These are phyloP conservation scores for Heracleum sosnowskyi DNA, from an alignment of 129 eudicot species.

Conservation along the genomic window DNA sequence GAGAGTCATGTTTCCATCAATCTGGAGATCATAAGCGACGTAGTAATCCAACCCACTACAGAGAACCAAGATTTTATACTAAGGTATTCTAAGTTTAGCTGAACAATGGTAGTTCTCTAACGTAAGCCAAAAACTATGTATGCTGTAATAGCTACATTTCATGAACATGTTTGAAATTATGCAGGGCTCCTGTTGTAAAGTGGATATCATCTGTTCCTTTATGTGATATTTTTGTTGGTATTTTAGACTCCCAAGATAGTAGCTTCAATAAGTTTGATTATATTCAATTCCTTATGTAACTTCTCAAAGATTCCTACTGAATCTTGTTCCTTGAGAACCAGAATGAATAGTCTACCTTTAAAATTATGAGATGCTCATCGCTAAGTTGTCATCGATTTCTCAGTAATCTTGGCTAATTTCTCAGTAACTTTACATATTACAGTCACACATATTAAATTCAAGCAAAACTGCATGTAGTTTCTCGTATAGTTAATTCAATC, in stretches of 20 bases:
- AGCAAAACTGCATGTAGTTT: background rate
- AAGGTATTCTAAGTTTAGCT: slow-evolving; percentile 41
- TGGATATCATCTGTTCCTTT: background rate
- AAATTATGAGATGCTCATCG: background rate
- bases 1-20: slow-evolving; percentile 91
- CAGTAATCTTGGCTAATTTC: too few species aligned
- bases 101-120: background rate
- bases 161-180: background rate
- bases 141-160: background rate
- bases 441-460: too few species aligned
- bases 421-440: too few species aligned
- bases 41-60: slow-evolving; percentile 78
- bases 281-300: background rate
- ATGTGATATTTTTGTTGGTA: background rate
- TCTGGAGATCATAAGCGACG: slow-evolving; percentile 86
- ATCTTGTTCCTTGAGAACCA: background rate
- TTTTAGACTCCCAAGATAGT: background rate
- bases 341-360: background rate
- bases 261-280: background rate
- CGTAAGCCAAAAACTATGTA: background rate
- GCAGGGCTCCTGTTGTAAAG: background rate
- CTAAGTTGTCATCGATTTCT: background rate
- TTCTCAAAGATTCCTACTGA: background rate
- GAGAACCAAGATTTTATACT: slow-evolving; percentile 88
- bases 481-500: background rate